A percentile compares a stretch with the other conserved stretches of the same genome.
Conservation (phyloP, 2,329 filamentous ascomycete species). For the Ceratocystis lukuohia region DNA sequence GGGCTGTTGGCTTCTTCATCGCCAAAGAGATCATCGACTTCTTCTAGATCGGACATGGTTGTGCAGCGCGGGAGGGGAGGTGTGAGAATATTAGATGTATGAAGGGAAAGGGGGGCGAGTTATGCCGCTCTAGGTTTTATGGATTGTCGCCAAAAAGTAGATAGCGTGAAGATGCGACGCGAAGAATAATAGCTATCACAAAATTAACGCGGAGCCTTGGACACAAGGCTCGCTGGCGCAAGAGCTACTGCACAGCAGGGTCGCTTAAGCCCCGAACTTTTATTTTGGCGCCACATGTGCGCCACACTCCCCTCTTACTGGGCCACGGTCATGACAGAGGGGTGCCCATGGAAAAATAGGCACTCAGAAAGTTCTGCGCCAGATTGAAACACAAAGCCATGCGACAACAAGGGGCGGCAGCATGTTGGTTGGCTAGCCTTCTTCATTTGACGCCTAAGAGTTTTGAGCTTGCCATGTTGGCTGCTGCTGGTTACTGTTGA, state of each 20-base stretch:
- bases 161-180: slow-evolving; percentile 13
- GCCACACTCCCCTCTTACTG: too few relatives aligned
- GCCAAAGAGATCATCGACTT: slow-evolving; percentile 49
- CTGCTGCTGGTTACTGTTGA: background rate
- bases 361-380: too few relatives aligned
- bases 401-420: too few relatives aligned
- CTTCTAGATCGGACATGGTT: slow-evolving; percentile 43
- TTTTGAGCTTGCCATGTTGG: too few relatives aligned
- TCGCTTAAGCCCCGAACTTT: background rate
- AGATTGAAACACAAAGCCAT: too few relatives aligned
- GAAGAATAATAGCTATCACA: slow-evolving; percentile 6
- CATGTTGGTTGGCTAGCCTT: too few relatives aligned
- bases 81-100: background rate
- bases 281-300: background rate
- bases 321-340: too few relatives aligned
- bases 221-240: slow-evolving; percentile 15
- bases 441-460: too few relatives aligned
- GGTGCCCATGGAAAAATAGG: too few relatives aligned
- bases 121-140: background rate
- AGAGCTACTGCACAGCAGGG: background rate
- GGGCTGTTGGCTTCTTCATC: slow-evolving; percentile 49
- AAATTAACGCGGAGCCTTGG: slow-evolving; percentile 17
- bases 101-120: background rate
- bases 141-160: background rate
- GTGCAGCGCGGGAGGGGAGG: background rate